Percentiles rank a stretch among this genome's conserved stretches.
These are phyloP conservation scores for Venustampulla echinocandica DNA, from an alignment of 495 filamentous ascomycete species.

Conservation along the genomic window DNA sequence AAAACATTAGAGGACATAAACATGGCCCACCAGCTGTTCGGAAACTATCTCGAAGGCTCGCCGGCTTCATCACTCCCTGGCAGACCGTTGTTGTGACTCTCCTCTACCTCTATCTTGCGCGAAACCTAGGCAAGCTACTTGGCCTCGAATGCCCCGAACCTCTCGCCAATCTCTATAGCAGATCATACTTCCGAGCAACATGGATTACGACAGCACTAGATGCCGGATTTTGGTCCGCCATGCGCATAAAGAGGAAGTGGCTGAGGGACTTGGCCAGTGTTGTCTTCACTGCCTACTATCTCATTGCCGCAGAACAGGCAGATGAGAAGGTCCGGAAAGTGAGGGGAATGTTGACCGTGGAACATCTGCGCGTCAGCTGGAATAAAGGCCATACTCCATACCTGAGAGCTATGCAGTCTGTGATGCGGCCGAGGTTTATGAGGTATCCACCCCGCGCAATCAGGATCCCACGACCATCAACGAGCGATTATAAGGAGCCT, in stretches of 20 bases:
- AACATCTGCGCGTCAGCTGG: conserved; percentile 90
- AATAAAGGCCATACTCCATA: conserved; percentile 87
- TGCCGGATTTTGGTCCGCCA: conserved; percentile 96
- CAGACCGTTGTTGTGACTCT: conserved; percentile 82
- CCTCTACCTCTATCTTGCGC: conserved; percentile 81
- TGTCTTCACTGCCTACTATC: conserved; percentile 78
- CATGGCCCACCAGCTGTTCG: conserved; percentile 79
- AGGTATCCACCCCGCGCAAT: conserved; percentile 71
- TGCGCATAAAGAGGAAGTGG: conserved; percentile 79
- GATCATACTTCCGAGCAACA: conserved; percentile 94
- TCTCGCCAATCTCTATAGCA: conserved; percentile 85
- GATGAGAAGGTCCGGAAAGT: conserved; percentile 97
- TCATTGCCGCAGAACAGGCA: conserved; percentile 85
- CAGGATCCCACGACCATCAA: conserved; percentile 68
- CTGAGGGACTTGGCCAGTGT: conserved; percentile 73
- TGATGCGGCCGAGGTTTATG: conserved; percentile 72
- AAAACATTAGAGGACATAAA: conserved; percentile 56
- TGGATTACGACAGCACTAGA: conserved; percentile 94
- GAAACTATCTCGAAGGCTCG: conserved; percentile 59
- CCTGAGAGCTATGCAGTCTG: conserved; percentile 54
- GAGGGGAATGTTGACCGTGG: conserved; percentile 73
- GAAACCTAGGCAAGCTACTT: conserved; percentile 88
- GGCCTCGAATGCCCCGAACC: conserved; percentile 90
- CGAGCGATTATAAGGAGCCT: conserved; percentile 72
- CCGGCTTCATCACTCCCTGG: conserved; percentile 65